Evolutionary conservation across 192 early-diverging fungal genomes (phyloP).

Genomic region (Coemansia guatemalensis): DNA sequence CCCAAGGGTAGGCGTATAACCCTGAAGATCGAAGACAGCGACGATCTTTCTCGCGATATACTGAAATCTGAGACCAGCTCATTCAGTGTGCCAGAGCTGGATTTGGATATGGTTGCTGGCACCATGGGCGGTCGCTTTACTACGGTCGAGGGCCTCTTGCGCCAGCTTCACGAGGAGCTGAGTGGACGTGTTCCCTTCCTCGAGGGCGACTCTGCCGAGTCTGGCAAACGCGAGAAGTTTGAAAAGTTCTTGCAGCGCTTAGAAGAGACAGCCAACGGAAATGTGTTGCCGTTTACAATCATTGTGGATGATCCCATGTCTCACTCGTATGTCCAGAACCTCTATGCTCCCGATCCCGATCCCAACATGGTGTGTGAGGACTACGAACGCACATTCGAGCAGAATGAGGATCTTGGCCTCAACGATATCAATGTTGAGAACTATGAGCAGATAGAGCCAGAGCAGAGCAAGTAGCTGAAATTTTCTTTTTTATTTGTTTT

Average conservation of each 20-base stretch:
- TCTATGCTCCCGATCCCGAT: conserved; percentile 91
- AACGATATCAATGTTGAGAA: conserved; percentile 83
- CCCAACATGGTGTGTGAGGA: conserved; percentile 89
- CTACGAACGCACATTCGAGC: conserved; percentile 84
- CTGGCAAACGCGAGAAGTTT: conserved; percentile 60
- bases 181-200: conserved; percentile 62
- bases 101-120: conserved; percentile 80
- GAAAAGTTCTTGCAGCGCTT: conserved; percentile 68
- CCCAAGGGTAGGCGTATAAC: conserved; percentile 76
- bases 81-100: conserved; percentile 83
- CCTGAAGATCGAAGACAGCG: conserved; percentile 75
- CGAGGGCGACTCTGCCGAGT: conserved; percentile 66
- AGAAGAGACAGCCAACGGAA: conserved; percentile 62
- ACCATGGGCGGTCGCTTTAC: conserved; percentile 95
- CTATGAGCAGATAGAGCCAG: conserved; percentile 50
- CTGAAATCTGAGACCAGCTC: conserved; percentile 95
- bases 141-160: conserved; percentile 89
- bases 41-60: conserved; percentile 91
- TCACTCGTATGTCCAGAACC: conserved; percentile 90
- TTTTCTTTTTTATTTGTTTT: background rate
- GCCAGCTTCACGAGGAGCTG: conserved; percentile 87
- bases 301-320: conserved; percentile 88
- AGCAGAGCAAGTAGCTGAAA: background rate
- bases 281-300: conserved; percentile 63
- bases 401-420: conserved; percentile 85